phyloP scores from a whole-genome alignment of 2,329 filamentous ascomycete genomes.

The Macrophomina phaseolina region DNA sequence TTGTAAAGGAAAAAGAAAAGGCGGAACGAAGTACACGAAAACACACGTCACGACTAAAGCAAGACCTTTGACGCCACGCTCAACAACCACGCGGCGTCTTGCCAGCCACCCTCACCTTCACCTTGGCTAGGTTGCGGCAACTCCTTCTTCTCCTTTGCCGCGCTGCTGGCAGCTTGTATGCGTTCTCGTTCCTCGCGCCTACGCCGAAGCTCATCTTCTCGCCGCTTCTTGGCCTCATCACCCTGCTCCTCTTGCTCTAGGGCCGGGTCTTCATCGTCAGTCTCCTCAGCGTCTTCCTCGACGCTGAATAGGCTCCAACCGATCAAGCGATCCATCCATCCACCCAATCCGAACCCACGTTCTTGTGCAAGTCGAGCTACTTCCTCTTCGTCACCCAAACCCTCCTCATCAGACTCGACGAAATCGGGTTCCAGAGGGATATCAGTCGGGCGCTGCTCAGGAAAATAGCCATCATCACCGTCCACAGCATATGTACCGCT shows the following conservation, averaged over 20 bases:
- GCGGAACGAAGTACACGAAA: not conserved
- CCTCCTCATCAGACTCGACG: conserved; percentile 51
- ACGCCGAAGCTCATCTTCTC: conserved; percentile 45
- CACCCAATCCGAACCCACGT: conserved; percentile 61
- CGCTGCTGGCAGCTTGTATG: conserved; percentile 18
- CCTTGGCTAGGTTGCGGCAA: conserved; percentile 29
- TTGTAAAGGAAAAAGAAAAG: not conserved
- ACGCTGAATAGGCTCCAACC: conserved; percentile 63
- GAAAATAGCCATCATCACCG: conserved; percentile 38
- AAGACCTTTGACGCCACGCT: conserved; percentile 57
- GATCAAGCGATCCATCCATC: conserved; percentile 63
- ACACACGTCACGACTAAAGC: conserved; percentile 30
- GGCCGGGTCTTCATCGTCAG: conserved; percentile 40
- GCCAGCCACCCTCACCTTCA: conserved; percentile 57
- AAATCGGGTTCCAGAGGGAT: conserved; percentile 55
- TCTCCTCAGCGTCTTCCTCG: conserved; percentile 55
- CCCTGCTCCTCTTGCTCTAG: conserved; percentile 37
- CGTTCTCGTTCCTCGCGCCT: conserved; percentile 36
- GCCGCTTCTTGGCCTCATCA: conserved; percentile 39
- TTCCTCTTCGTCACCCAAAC: conserved; percentile 58
- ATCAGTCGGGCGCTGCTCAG: conserved; percentile 33
- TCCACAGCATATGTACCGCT: conserved; percentile 29
- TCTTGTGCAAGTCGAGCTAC: conserved; percentile 58
- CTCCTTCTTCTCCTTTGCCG: conserved; percentile 33
- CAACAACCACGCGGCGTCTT: conserved; percentile 64